A percentile compares a stretch with the other conserved stretches of the same genome.
Conservation (phyloP, 1,139 yeast species). For the Neolecta irregularis region DNA sequence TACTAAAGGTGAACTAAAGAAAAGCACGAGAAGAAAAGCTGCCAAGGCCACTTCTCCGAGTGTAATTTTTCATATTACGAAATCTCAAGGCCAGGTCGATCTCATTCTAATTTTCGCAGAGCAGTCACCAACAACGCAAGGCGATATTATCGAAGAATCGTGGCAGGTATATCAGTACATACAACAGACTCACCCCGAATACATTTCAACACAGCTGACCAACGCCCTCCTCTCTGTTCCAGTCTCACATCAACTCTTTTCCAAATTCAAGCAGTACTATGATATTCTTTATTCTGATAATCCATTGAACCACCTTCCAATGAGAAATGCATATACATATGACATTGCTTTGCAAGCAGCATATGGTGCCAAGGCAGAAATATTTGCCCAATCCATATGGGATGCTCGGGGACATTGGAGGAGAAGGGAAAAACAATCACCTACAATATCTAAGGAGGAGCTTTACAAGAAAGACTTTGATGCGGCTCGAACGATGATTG, state of each 20-base stretch:
- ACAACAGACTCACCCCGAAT: constrained; percentile 2
- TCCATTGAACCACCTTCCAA: constrained; percentile 1
- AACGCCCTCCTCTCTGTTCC: constrained; percentile 10
- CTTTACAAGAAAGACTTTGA: neutral
- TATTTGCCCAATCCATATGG: constrained; percentile 10
- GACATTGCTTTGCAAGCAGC: constrained; percentile 10
- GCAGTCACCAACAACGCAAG: constrained; percentile 5
- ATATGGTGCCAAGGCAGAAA: constrained; percentile 7
- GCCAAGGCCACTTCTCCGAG: neutral
- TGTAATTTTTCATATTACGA: neutral
- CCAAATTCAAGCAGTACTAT: constrained; percentile 8
- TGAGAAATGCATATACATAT: constrained; percentile 6
- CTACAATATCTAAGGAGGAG: neutral
- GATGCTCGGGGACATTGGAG: constrained; percentile 9
- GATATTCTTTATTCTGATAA: constrained; percentile 1
- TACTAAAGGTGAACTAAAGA: constrained; percentile 5
- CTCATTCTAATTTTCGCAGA: neutral
- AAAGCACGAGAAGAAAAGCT: neutral
- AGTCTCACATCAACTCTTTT: constrained; percentile 5
- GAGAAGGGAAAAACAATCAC: neutral
- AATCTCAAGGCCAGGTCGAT: neutral
- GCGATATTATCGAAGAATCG: constrained; percentile 8
- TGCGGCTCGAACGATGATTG: neutral
- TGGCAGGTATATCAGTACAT: constrained; percentile 6
- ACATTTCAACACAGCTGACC: constrained; percentile 7